Evolutionary conservation across 768 basidiomycete genomes (phyloP), one percentile per base, ranked within the genome.

Genomic region (Chiua virens): DNA sequence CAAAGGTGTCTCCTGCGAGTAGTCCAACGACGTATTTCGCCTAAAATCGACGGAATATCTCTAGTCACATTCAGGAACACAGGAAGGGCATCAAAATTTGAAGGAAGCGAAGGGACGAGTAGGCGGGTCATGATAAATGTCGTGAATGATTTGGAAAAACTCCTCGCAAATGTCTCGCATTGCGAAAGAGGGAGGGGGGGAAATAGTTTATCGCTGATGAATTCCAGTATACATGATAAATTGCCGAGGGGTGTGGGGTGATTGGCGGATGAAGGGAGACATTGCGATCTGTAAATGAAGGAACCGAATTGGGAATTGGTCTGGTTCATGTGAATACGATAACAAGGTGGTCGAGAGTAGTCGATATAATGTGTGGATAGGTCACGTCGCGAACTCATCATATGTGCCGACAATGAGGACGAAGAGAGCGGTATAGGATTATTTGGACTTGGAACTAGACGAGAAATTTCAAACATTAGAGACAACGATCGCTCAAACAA

Each of bases 71-170:
- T 67, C 22, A 95, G 71, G 67, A 86, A 95, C 1, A 72, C 54
- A 4, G 86, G 81, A 0, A 95, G 75, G 6, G 68, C 70, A 7
- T 76, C 70, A 41, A 88, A 76, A 3, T 82, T 79, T 1, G 82
- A 79, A 0, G 93, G 91, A 3, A 94, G 71, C n/a, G 77, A 76
- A 0, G 87, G 82, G 30, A 85, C 70, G 39, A 95, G 75, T 30
- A 94, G 69, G 55, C 82, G 75, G 43, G 82, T 77, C 45, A 95
- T 75, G 18, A 92, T 60, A 22, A 82, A 79, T 5, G 72, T 74
- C 4, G 79, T 79, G 17, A 88, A 58, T 1, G 86, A 82, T 60
- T 80, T 83, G 63, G 74, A 76, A 3, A 95, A 70, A 14, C 80
- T 79, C 27, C 72, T 77, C n/a, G 75, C 65, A 56, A 92, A 85